A percentile compares a stretch with the other conserved stretches of the same genome.
These are phyloP conservation scores for Plasmodium vivax DNA, from an alignment of 169 alveolate species.

Conservation along the genomic window DNA sequence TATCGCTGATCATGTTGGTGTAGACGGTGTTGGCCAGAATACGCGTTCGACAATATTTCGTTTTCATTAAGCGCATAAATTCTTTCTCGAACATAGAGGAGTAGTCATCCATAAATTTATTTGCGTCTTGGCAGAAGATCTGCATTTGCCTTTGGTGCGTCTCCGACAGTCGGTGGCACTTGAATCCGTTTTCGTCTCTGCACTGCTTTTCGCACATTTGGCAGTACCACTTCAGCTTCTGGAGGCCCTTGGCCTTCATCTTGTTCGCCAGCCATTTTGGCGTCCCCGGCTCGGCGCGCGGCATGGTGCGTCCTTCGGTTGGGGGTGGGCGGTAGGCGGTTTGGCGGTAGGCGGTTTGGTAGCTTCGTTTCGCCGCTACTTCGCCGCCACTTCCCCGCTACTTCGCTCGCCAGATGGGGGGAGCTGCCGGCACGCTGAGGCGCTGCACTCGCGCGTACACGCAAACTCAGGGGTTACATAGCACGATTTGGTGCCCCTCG, in stretches of 20 bases:
- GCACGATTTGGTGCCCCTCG: neutral
- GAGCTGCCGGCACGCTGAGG: neutral
- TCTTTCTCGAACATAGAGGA: constrained; percentile 91
- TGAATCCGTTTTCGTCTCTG: constrained; percentile 96
- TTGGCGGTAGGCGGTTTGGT: too few species aligned
- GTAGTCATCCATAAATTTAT: constrained; percentile 92
- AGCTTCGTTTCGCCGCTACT: neutral
- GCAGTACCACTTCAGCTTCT: constrained; percentile 95
- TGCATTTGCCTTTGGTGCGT: constrained; percentile 95
- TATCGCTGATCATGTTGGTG: constrained; percentile 91
- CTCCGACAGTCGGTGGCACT: constrained; percentile 94
- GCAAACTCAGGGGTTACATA: neutral
- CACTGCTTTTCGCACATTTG: constrained; percentile 97
- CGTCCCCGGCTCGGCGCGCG: constrained; percentile 93
- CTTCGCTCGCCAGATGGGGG: neutral
- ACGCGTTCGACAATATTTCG: constrained; percentile 86
- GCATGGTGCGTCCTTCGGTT: too few species aligned
- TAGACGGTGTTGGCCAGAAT: constrained; percentile 92
- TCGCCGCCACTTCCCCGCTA: neutral
- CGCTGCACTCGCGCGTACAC: neutral
- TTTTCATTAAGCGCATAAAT: constrained; percentile 91
- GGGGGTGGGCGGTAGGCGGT: too few species aligned
- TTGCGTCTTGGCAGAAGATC: constrained; percentile 91
- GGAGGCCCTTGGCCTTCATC: constrained; percentile 95
- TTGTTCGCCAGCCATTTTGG: constrained; percentile 95